Conservation (phyloP, 352 stramenopile species). For the Pythium brachiatum region DNA sequence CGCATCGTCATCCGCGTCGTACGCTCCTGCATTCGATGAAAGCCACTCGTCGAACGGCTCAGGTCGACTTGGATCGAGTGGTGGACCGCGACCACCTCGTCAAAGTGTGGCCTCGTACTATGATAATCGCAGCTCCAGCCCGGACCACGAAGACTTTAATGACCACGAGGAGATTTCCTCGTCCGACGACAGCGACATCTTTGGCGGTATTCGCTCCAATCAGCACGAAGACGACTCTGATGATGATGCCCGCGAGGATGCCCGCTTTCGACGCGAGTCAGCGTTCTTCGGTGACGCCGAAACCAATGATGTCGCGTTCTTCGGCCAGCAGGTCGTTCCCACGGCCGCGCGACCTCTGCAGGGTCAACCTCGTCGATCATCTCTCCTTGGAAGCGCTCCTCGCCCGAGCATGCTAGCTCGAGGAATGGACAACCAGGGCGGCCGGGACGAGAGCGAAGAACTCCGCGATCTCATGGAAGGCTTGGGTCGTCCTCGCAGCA, state of each 20-base stretch:
- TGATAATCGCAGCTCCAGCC: neutral
- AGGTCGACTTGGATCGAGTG: conserved; percentile 6
- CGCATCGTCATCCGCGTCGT: conserved; percentile 22
- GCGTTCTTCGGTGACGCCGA: conserved; percentile 21
- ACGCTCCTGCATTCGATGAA: conserved; percentile 6
- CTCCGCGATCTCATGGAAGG: conserved; percentile 59
- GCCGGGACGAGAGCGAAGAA: conserved; percentile 51
- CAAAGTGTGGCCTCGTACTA: conserved; percentile 14
- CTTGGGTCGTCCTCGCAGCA: conserved; percentile 60
- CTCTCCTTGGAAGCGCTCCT: conserved; percentile 5
- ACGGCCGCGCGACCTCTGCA: neutral
- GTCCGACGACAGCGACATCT: conserved; percentile 20
- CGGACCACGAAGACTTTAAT: neutral
- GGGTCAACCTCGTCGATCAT: conserved; percentile 10
- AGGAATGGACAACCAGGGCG: conserved; percentile 12
- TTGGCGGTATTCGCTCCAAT: neutral
- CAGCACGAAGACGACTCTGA: neutral
- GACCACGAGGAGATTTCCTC: conserved; percentile 15
- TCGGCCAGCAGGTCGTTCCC: conserved; percentile 16
- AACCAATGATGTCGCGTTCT: conserved; percentile 12
- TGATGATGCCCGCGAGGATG: neutral
- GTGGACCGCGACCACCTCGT: conserved; percentile 11
- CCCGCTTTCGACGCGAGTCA: neutral
- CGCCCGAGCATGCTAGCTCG: conserved; percentile 15
- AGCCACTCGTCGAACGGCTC: conserved; percentile 16